Base-by-base conservation (phyloP, 106 monocot species). In the Agapanthus africanus region DNA sequence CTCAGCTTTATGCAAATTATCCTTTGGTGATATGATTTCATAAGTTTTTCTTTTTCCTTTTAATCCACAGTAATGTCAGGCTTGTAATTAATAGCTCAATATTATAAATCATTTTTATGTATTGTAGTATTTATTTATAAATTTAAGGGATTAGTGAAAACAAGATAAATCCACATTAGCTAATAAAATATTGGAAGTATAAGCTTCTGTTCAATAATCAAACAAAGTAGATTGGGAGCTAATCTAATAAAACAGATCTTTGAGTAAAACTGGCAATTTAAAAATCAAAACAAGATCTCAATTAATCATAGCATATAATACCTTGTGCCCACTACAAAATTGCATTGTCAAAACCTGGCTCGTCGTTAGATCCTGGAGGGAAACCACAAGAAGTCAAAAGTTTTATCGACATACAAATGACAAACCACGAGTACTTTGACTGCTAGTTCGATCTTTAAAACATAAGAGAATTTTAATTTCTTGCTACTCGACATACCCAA, bases 311-410 rank as follows among this genome's bases (percentile, higher is more conserved):
- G n/a, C n/a, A 36, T 16, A 51, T 9, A 37, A 80, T 87, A 99
- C 97, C 89, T 92, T 99, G 57, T 76, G 80, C 54, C 97, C 97
- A 38, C 64, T 59, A 74, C 89, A 99, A 82, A 90, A 99, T 65
- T 99, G 76, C 97, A 99, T 99, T 44, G 92, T 90, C 80, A 99
- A 81, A 80, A 93, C 87, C 66, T 90, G 86, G 19, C 52, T 65
- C 64, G 84, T 92, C 10, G 92, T 90, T 38, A 99, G 69, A 74
- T 92, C 92, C 97, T 99, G 87, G 57, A 79, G 57, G 46, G 63
- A 30, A 54, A 37, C 3, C 34, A 50, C 47, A 37, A 72, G 11
- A 18, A 41, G 27, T 70, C 34, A 68, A 71, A 39, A 31, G 56
- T 63, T 73, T 18, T 33, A 42, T 26, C n/a, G 15, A 33, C 59